Conservation (phyloP, 2,329 filamentous ascomycete species). For the Apiospora marii region DNA sequence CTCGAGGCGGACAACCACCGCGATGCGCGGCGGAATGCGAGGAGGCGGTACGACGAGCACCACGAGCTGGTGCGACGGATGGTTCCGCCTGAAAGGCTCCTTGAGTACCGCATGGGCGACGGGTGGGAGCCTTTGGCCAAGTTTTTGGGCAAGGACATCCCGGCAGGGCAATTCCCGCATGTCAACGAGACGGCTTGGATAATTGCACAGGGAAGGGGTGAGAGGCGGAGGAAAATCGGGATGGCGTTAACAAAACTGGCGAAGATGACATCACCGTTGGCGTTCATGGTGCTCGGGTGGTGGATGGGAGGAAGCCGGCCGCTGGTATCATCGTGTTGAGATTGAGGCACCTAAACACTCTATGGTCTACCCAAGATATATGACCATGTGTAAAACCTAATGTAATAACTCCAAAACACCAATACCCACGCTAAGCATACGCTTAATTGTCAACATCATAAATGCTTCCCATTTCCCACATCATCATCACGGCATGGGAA, state of each 20-base stretch:
- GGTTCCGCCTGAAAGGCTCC: constrained; percentile 25
- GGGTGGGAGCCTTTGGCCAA: constrained; percentile 30
- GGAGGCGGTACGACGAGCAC: neutral
- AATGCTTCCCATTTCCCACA: neutral
- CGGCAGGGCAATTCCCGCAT: constrained; percentile 6
- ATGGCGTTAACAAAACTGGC: neutral
- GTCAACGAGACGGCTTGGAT: constrained; percentile 15
- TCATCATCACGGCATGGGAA: neutral
- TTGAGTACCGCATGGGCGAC: constrained; percentile 29
- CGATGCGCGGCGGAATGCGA: neutral
- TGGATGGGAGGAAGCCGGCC: neutral
- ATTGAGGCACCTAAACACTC: neutral
- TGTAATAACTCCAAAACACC: neutral
- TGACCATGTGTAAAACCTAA: neutral
- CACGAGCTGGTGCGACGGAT: neutral
- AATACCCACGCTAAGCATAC: neutral
- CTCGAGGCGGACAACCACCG: constrained; percentile 5
- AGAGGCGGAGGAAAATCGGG: neutral
- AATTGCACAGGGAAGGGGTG: neutral
- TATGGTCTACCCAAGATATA: neutral
- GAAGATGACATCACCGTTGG: neutral
- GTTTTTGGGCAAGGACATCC: constrained; percentile 28
- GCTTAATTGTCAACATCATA: neutral
- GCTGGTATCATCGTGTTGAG: neutral
- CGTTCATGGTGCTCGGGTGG: neutral